phyloP scores from a whole-genome alignment of 163 green algal genomes.

The Scenedesmus sp. region DNA sequence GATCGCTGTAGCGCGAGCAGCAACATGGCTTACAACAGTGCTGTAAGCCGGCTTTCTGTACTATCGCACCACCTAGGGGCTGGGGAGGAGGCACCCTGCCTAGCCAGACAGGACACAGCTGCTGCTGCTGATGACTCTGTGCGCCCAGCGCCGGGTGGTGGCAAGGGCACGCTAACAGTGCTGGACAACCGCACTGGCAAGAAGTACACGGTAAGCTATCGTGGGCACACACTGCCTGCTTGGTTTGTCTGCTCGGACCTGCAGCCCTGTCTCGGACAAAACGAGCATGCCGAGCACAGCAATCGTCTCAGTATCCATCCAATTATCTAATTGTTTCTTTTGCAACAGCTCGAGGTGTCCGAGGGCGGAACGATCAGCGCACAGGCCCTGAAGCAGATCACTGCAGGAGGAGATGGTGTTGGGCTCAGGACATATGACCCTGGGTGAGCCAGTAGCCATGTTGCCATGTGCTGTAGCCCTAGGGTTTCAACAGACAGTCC shows the following conservation, averaged over 20 bases:
- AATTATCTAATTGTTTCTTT: background rate
- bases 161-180: conserved; percentile 86
- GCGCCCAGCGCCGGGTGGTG: conserved; percentile 81
- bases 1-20: background rate
- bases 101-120: conserved; percentile 17
- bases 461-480: background rate
- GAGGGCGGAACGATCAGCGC: conserved; percentile 91
- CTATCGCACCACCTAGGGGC: conserved; percentile 20
- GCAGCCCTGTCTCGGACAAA: background rate
- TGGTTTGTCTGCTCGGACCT: background rate
- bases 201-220: conserved; percentile 83
- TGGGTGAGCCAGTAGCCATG: conserved; percentile 60
- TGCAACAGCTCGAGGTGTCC: conserved; percentile 75
- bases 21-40: conserved; percentile 32
- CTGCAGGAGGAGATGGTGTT: conserved; percentile 90
- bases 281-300: background rate
- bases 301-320: background rate
- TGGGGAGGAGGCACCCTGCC: background rate
- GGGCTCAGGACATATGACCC: conserved; percentile 90
- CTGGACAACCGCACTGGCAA: conserved; percentile 93
- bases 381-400: conserved; percentile 94
- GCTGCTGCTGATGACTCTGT: conserved; percentile 46
- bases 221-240: background rate
- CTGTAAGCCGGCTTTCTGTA: conserved; percentile 27
- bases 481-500: background rate